Base-by-base conservation (phyloP, 768 basidiomycete species). In the Cystofilobasidium capitatum region DNA sequence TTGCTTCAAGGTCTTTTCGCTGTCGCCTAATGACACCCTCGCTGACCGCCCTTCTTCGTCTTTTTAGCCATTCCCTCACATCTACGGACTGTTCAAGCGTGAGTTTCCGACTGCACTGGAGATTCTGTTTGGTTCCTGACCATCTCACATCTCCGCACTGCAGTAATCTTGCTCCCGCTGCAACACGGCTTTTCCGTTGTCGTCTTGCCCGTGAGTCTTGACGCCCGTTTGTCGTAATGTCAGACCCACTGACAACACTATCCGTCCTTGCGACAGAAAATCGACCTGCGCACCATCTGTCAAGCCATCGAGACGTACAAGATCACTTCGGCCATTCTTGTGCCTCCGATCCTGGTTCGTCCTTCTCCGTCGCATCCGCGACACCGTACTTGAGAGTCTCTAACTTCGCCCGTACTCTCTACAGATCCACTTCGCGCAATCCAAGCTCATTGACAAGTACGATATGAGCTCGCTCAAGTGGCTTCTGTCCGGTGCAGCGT, bases 401-500 rank as follows among this genome's bases (percentile, higher is more conserved):
- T 24, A 9, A 54, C 8, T 57, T 29, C 55, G 55, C 9, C 7
- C 33, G 9, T 33, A 24, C 8, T 22, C 24, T 4, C 20, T 6
- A 13, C 61, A 68, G 66, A 58, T 68, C 20, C 66, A 68, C 22
- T 60, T 68, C 26, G 66, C 59, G 33, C 42, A 49, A 26, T 68
- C 66, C 61, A 68, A 68, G 14, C 62, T 78, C 14, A 81, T 88
- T 7, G 81, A 83, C 66, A 77, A 86, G 72, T 86, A 87, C 74
- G 81, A 91, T 73, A 71, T 92, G 55, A 81, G 82, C 0, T 82
- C 83, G 1, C 73, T 92, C 17, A 73, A 79, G 26, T 72, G 81
- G 3, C 71, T 91, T 39, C 80, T 84, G 69, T 88, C 84, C 5
- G 91, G 88, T 3, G 91, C 90, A 0, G 91, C 91, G 1, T 69